Conservation (phyloP, 176 grass and related monocot genomes). For the Oryza meridionalis region DNA sequence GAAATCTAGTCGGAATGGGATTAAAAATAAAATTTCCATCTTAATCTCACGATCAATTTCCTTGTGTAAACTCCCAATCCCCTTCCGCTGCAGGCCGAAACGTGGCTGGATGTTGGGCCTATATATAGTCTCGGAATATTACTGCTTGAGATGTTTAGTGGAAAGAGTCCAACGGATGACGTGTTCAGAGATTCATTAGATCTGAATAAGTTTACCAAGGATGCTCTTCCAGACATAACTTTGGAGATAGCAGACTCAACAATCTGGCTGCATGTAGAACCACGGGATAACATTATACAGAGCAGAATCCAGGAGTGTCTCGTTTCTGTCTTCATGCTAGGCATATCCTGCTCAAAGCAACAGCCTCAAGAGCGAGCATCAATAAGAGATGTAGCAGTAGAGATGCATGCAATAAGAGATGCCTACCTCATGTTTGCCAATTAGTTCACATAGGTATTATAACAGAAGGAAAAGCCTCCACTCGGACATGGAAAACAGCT, state of each 20-base stretch:
- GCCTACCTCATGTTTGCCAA: background rate
- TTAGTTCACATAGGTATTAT: background rate
- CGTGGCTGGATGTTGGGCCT: too few relatives aligned
- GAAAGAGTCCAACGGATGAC: slow-evolving; percentile 6
- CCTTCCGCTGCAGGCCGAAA: too few relatives aligned
- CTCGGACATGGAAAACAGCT: background rate
- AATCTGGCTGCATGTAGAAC: slow-evolving; percentile 15
- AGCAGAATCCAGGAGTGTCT: slow-evolving; percentile 7
- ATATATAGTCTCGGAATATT: slow-evolving; percentile 48
- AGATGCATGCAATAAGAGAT: slow-evolving; percentile 37
- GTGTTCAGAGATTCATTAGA: slow-evolving; percentile 7
- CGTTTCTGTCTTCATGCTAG: background rate
- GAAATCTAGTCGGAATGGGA: too few relatives aligned
- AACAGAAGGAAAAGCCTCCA: background rate
- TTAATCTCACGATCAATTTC: too few relatives aligned
- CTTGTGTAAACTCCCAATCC: too few relatives aligned
- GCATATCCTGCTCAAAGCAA: slow-evolving; percentile 38
- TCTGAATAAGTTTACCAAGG: background rate
- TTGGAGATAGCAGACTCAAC: slow-evolving; percentile 25
- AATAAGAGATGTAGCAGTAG: background rate
- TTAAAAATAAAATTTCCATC: too few relatives aligned
- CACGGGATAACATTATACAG: background rate
- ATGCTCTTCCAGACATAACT: background rate
- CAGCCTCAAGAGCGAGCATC: background rate
- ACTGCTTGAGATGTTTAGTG: slow-evolving; percentile 39